Base-by-base conservation (phyloP, 495 filamentous ascomycete species). In the Penicillium manginii region DNA sequence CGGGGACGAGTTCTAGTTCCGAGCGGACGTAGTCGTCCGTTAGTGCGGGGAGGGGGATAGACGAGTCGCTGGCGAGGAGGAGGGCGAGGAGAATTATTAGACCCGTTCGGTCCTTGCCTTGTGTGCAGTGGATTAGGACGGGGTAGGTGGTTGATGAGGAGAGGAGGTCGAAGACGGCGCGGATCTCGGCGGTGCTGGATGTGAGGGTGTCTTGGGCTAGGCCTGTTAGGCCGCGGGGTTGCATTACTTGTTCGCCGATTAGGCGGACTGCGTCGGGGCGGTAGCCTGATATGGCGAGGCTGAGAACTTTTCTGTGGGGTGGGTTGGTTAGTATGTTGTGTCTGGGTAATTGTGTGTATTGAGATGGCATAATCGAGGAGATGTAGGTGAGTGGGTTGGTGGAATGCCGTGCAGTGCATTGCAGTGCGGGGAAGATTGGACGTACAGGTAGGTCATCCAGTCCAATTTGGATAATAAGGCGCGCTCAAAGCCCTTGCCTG, bases 91-190 rank as follows among this genome's bases (percentile, higher is more conserved):
- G 71, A n/a, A 91, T 71, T 21, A 90, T 75, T 2, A 94, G 74
- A 0, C 92, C 92, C 0, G 91, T 94, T 0, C 91, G 83, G 67
- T 96, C 92, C 65, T 96, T 96, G 35, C 92, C 92, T 66, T 94
- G 90, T 3, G 91, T 92, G 73, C 92, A 96, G 75, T 94, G 91
- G 5, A 93, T 66, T 3, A 93, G 67, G 5, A 85, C 58, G 0
- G 90, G 90, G 40, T 86, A 87, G 15, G 78, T 72, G 3, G 62
- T 56, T 5, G 74, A 61, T 4, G 76, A 60, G 8, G 78, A 75
- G 32, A 84, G 69, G 10, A 83, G 50, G 5, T 81, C 76, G 43
- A 88, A 85, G 8, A 84, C 63, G 23, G 82, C 66, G 7, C 77
- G 79, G 18, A 96, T 83, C 70, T 93, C 90, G 3, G 65, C 56